phyloP scores from a whole-genome alignment of 129 eudicot species.

The Arctium minus region DNA sequence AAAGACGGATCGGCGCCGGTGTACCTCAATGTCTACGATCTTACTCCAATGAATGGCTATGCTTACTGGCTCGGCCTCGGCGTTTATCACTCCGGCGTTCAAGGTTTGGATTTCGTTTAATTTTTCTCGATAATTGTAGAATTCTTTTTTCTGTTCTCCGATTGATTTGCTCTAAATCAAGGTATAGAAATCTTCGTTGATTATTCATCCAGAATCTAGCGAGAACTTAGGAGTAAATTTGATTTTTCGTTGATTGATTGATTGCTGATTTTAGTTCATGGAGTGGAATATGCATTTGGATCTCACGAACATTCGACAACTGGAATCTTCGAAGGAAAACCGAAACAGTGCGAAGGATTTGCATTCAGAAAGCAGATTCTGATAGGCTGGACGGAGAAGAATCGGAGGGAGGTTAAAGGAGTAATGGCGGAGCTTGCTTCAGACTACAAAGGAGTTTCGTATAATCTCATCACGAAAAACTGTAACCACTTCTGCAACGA shows the following conservation, averaged over 20 bases:
- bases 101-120: conserved; percentile 39
- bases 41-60: conserved; percentile 72
- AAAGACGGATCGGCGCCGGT: conserved; percentile 59
- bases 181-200: neutral
- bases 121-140: neutral
- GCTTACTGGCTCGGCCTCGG: conserved; percentile 95
- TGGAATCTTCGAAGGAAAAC: conserved; percentile 79
- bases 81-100: conserved; percentile 83
- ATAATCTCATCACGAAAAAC: conserved; percentile 75
- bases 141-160: neutral
- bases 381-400: conserved; percentile 71
- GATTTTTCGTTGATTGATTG: neutral
- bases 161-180: neutral
- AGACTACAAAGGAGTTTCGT: conserved; percentile 73
- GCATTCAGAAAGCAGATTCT: conserved; percentile 63
- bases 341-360: conserved; percentile 74
- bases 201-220: neutral
- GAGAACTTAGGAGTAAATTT: neutral
- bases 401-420: conserved; percentile 38
- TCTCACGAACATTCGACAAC: conserved; percentile 78
- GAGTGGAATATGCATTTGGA: conserved; percentile 89
- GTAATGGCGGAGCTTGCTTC: conserved; percentile 66
- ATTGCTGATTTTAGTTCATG: conserved; percentile 50
- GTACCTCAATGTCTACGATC: conserved; percentile 80
- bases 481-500: conserved; percentile 93